Evolutionary conservation across 176 grass and related monocot species (phyloP).

Genomic region (Bothriochloa decipiens): DNA sequence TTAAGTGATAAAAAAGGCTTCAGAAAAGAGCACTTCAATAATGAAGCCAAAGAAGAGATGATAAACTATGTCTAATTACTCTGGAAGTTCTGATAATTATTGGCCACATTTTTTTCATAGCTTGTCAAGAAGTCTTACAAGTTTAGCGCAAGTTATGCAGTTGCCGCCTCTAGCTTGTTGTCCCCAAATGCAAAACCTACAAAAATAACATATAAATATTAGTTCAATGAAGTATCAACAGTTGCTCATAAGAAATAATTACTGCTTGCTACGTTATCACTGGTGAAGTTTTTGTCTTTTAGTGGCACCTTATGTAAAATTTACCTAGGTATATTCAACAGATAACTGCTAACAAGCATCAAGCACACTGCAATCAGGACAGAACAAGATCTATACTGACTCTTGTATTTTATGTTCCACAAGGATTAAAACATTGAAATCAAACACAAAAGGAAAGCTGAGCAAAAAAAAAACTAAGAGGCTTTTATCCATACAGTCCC

Average conservation of each 20-base stretch:
- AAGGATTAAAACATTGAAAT: background rate
- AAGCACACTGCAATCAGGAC: background rate
- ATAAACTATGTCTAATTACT: conserved; percentile 14
- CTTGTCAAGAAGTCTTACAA: conserved; percentile 37
- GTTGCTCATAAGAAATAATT: background rate
- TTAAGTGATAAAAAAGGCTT: background rate
- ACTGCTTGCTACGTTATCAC: background rate
- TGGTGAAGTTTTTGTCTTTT: background rate
- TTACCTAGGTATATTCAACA: background rate
- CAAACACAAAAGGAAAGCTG: background rate
- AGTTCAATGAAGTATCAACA: conserved; percentile 17
- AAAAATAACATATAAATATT: conserved; percentile 15
- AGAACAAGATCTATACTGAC: background rate
- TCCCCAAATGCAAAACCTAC: conserved; percentile 51
- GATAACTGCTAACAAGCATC: background rate
- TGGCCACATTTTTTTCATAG: background rate
- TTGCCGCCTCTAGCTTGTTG: conserved; percentile 63
- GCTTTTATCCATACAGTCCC: background rate
- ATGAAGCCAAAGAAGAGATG: conserved; percentile 1
- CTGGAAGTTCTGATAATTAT: background rate
- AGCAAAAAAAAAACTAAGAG: background rate
- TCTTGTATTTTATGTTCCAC: conserved; percentile 38
- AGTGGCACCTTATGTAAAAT: background rate
- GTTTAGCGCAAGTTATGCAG: conserved; percentile 62
- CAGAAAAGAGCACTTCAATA: background rate